These are phyloP conservation scores for Suhomyces canberraensis DNA, from an alignment of 805 yeast species.

Conservation along the genomic window DNA sequence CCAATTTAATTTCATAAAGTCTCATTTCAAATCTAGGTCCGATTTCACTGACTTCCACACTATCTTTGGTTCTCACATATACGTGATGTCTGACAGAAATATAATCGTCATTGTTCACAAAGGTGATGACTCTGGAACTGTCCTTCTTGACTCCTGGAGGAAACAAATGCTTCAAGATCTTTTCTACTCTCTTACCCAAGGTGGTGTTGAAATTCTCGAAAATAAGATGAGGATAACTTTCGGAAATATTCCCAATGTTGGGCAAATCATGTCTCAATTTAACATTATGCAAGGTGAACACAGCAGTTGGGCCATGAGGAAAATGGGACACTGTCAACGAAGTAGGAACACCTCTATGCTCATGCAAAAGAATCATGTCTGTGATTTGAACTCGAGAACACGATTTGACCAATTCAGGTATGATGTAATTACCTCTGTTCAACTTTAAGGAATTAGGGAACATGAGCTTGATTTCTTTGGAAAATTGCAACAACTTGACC, in stretches of 20 bases:
- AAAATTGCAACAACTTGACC: conserved; percentile 79
- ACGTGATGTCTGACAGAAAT: conserved; percentile 95
- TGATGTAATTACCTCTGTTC: conserved; percentile 89
- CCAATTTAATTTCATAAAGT: conserved; percentile 80
- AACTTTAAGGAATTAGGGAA: conserved; percentile 87
- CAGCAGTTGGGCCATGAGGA: conserved; percentile 97
- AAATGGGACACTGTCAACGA: conserved; percentile 89
- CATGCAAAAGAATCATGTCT: conserved; percentile 84
- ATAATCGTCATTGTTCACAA: conserved; percentile 85
- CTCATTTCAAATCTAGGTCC: conserved; percentile 99
- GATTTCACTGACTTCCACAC: conserved; percentile 89
- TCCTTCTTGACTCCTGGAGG: conserved; percentile 97
- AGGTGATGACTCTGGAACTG: conserved; percentile 87
- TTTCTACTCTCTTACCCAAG: conserved; percentile 78
- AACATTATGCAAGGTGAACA: conserved; percentile 91
- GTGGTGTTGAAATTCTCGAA: conserved; percentile 84
- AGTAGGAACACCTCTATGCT: conserved; percentile 97
- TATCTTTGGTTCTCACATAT: conserved; percentile 82
- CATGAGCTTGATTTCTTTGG: conserved; percentile 85
- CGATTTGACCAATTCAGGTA: conserved; percentile 80
- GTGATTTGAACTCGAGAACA: conserved; percentile 79
- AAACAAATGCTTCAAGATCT: conserved; percentile 80
- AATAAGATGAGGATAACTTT: conserved; percentile 89
- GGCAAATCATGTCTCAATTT: conserved; percentile 89
- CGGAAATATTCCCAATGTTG: conserved; percentile 82